Conservation (phyloP, 164 flowering plant genomes). For the Euptelea pleiosperma region DNA sequence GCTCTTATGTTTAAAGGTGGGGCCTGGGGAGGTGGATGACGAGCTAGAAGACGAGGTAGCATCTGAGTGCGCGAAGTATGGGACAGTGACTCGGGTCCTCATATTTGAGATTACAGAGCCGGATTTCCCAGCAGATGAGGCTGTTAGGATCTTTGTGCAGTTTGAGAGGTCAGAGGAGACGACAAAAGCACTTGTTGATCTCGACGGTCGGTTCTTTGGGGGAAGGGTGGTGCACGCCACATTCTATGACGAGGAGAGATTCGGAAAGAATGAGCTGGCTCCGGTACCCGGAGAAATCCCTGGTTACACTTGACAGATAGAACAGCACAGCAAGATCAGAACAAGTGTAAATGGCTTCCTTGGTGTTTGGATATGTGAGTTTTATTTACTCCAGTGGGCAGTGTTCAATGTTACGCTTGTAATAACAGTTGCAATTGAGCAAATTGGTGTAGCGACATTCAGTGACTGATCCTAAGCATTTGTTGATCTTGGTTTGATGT, state of each 20-base stretch:
- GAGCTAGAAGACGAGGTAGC: slow-evolving; percentile 96
- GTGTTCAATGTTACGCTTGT: no score
- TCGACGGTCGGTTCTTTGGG: slow-evolving; percentile 90
- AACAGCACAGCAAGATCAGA: no score
- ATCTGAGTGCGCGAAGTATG: slow-evolving; percentile 88
- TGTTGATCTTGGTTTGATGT: slow-evolving; percentile 73
- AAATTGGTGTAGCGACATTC: no score
- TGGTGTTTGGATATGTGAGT: slow-evolving; percentile 72
- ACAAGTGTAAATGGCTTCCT: no score
- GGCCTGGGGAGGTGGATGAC: slow-evolving; percentile 98
- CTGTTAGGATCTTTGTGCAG: slow-evolving; percentile 96
- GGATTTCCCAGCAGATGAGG: slow-evolving; percentile 82
- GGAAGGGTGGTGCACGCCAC: slow-evolving; percentile 85
- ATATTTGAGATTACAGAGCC: slow-evolving; percentile 94
- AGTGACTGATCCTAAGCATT: slow-evolving; percentile 79
- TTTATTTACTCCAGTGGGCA: no score
- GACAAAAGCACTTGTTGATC: slow-evolving; percentile 83
- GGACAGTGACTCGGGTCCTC: slow-evolving; percentile 90
- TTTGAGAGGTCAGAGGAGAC: slow-evolving; percentile 96
- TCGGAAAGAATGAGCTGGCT: slow-evolving; percentile 80
- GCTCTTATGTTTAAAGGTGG: slow-evolving; percentile 61
- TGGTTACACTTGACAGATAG: slow-evolving; percentile 48
- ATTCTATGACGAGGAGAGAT: slow-evolving; percentile 86
- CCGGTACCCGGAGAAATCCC: slow-evolving; percentile 94
- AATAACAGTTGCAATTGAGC: no score